phyloP scores from a whole-genome alignment of 2,329 filamentous ascomycete genomes.

The Penicillium sp. region DNA sequence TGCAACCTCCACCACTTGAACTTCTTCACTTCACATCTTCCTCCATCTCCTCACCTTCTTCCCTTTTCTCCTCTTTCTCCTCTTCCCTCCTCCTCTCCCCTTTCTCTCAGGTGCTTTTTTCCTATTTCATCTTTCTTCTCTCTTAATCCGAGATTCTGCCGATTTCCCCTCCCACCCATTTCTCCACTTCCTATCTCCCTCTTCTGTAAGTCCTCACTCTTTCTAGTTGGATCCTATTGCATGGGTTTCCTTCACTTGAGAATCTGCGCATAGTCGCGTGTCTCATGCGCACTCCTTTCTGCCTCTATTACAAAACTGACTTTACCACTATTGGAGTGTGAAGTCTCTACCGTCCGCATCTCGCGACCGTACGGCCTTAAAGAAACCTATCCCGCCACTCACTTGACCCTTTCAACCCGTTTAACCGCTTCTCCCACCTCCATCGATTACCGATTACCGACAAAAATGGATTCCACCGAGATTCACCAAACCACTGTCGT shows the following conservation, averaged over 20 bases:
- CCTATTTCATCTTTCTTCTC: conserved; percentile 12
- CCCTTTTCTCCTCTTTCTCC: conserved; percentile 15
- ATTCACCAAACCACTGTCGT: conserved; percentile 56
- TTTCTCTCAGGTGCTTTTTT: conserved; percentile 3
- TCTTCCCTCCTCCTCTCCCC: conserved; percentile 20
- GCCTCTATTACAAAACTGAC: conserved; percentile 8
- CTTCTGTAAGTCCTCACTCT: conserved; percentile 21
- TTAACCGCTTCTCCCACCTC: conserved; percentile 26
- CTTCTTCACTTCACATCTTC: conserved; percentile 16
- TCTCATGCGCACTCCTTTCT: conserved; percentile 5
- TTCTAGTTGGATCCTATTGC: conserved; percentile 3
- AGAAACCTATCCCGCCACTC: conserved; percentile 12
- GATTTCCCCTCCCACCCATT: conserved; percentile 23
- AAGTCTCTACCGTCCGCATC: conserved; percentile 10
- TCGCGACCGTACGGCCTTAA: conserved; percentile 9
- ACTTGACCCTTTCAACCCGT: conserved; percentile 14
- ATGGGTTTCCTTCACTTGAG: neutral
- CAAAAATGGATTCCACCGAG: conserved; percentile 63
- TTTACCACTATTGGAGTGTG: conserved; percentile 3
- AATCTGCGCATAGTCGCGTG: conserved; percentile 1
- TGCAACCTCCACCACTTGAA: conserved; percentile 5
- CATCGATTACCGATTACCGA: conserved; percentile 5
- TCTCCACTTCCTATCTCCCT: conserved; percentile 27
- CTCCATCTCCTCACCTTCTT: conserved; percentile 11
- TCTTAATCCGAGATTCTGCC: conserved; percentile 18